These are phyloP conservation scores for Jamesozyma gamospora DNA, from an alignment of 805 yeast genomes.

Conservation along the genomic window DNA sequence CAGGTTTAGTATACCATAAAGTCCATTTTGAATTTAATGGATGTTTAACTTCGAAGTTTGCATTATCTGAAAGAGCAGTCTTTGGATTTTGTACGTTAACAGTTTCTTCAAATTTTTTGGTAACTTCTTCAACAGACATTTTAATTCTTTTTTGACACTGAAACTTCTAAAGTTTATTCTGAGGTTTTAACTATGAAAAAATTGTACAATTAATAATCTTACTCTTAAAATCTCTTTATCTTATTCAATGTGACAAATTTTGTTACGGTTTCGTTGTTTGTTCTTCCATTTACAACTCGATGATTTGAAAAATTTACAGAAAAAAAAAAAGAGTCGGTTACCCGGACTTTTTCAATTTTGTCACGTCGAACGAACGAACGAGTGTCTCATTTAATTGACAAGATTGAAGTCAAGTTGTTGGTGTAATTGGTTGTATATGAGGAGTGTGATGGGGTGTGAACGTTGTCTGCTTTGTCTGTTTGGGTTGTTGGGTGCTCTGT, in stretches of 20 bases:
- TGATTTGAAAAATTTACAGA: background rate
- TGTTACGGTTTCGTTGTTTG: no score
- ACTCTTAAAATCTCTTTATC: no score
- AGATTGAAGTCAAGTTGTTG: no score
- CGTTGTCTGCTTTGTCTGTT: no score
- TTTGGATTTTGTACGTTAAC: slow-evolving; percentile 20
- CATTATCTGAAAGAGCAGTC: slow-evolving; percentile 24
- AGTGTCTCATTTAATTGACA: background rate
- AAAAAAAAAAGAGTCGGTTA: background rate
- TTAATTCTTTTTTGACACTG: background rate
- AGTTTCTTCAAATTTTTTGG: slow-evolving; percentile 25
- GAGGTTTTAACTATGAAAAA: no score
- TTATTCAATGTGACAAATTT: no score
- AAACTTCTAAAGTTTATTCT: background rate
- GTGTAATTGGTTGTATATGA: no score
- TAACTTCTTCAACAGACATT: slow-evolving; percentile 31
- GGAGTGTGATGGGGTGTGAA: no score
- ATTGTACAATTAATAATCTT: no score
- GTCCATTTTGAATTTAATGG: slow-evolving; percentile 91
- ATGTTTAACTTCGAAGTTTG: slow-evolving; percentile 41
- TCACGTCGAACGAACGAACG: no score
- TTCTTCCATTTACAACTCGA: no score
- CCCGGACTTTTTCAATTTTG: background rate
- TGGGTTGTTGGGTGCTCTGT: no score
- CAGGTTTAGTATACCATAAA: slow-evolving; percentile 95